Evolutionary conservation across 2,329 filamentous ascomycete genomes (phyloP), one percentile per base, ranked within the genome.

Genomic region (Venturia effusa): DNA sequence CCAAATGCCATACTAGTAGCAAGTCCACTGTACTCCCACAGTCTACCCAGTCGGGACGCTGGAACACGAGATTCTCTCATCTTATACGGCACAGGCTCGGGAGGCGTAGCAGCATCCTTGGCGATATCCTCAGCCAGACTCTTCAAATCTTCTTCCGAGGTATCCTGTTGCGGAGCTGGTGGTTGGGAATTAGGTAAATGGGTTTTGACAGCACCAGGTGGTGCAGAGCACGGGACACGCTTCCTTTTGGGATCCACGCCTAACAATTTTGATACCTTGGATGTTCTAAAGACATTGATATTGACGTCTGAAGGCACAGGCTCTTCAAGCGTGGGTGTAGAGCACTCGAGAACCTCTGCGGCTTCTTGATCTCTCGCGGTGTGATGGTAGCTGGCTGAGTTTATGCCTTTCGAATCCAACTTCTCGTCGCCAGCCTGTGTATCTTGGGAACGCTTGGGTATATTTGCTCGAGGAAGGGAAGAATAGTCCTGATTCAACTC

Each of bases 1-100:
- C 94, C 94, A 70, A 95, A 90, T 8, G 96, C 86, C 92, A 99
- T 96, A 59, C 93, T 95, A 0, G 92, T 93, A 32, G 92, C 94
- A 5, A 99, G 82, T 0, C 94, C 92, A 64, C 91, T 85, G 72
- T 97, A 99, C 75, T 99, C 95, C 90, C 93, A 97, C 30, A 99
- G 78, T 64, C 94, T 84, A 54, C 92, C 88, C 61, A 99, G 77
- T 4, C 94, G 86, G 8, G 92, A 91, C 0, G 94, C 89, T 1
- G 94, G 94, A 0, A 99, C 92, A 67, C 86, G 87, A 11, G 94
- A 99, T 71, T 97, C 93, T 64, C 88, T 83, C 73, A 99, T 85
- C 66, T 88, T 81, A 71, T 95, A 91, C 0, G 76, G 70, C 19
- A 6, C 45, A 1, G 61, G 43, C 30, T 61, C 68, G 64, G 70